Conservation (phyloP, 1,284 basidiomycete genomes). For the Fomitopsis schrenkii region DNA sequence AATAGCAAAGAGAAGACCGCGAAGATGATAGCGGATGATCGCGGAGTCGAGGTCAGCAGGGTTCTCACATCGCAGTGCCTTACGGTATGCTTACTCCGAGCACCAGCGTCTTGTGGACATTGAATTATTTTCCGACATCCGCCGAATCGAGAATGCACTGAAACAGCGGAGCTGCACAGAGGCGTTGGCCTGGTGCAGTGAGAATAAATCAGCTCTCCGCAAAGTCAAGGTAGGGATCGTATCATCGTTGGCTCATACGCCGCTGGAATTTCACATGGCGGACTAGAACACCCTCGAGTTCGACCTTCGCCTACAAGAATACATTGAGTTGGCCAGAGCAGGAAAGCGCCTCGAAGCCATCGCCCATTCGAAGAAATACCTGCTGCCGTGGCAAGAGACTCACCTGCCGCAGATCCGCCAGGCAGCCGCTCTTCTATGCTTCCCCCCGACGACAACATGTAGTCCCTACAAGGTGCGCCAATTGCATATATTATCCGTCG, state of each 20-base stretch:
- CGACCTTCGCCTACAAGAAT: constrained; percentile 93
- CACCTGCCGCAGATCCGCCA: constrained; percentile 76
- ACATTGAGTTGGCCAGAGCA: constrained; percentile 83
- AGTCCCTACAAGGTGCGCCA: constrained; percentile 63
- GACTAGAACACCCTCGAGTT: constrained; percentile 90
- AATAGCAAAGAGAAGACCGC: constrained; percentile 71
- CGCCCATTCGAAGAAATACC: constrained; percentile 78
- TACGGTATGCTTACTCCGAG: background rate
- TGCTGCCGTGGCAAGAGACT: constrained; percentile 79
- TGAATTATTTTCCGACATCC: constrained; percentile 88
- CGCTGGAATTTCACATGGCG: background rate
- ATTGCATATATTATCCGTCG: background rate
- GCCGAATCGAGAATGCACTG: constrained; percentile 80
- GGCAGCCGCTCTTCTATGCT: constrained; percentile 76
- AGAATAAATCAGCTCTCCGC: constrained; percentile 89
- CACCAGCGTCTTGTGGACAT: constrained; percentile 80
- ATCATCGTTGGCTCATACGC: background rate
- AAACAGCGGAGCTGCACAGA: constrained; percentile 75
- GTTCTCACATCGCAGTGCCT: constrained; percentile 5
- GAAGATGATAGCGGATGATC: constrained; percentile 62
- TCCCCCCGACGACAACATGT: constrained; percentile 60
- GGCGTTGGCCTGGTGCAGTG: constrained; percentile 93
- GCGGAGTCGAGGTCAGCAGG: constrained; percentile 60
- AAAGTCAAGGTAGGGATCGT: constrained; percentile 73
- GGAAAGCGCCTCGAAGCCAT: constrained; percentile 78